Percentiles rank a stretch among this genome's conserved stretches.
phyloP scores from a whole-genome alignment of 306 rosid genomes.

The Datisca glomerata region DNA sequence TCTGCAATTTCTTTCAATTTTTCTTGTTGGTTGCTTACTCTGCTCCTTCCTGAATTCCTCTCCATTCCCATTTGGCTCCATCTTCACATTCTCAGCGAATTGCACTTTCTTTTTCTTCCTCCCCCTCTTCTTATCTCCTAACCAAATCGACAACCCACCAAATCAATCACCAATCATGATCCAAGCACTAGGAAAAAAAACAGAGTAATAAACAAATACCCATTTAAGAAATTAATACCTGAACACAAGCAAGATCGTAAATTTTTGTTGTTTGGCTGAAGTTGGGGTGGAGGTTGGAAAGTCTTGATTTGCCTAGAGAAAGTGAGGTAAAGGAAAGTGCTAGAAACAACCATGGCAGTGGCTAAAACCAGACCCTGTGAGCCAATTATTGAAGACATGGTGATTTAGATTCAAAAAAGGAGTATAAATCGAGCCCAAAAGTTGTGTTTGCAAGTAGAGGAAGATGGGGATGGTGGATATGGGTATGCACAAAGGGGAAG shows the following conservation, averaged over 20 bases:
- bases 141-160: neutral
- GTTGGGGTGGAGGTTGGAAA: constrained; percentile 3
- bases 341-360: constrained; percentile 35
- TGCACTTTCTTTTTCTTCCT: constrained; percentile 58
- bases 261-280: neutral
- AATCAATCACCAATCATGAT: neutral
- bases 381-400: constrained; percentile 26
- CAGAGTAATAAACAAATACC: neutral
- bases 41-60: constrained; percentile 22
- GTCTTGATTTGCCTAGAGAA: constrained; percentile 21
- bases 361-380: constrained; percentile 31
- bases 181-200: no score
- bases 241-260: constrained; percentile 56
- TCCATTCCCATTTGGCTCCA: constrained; percentile 20
- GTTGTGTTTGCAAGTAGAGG: neutral
- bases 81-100: constrained; percentile 65
- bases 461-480: neutral
- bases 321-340: constrained; percentile 22
- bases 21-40: constrained; percentile 13
- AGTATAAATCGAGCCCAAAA: neutral
- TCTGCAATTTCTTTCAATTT: constrained; percentile 13
- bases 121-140: constrained; percentile 33
- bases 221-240: constrained; percentile 25
- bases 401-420: neutral
- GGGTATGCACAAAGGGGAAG: neutral